These are phyloP conservation scores for Epichloe gansuensis DNA, from an alignment of 2,329 filamentous ascomycete species.

Conservation along the genomic window DNA sequence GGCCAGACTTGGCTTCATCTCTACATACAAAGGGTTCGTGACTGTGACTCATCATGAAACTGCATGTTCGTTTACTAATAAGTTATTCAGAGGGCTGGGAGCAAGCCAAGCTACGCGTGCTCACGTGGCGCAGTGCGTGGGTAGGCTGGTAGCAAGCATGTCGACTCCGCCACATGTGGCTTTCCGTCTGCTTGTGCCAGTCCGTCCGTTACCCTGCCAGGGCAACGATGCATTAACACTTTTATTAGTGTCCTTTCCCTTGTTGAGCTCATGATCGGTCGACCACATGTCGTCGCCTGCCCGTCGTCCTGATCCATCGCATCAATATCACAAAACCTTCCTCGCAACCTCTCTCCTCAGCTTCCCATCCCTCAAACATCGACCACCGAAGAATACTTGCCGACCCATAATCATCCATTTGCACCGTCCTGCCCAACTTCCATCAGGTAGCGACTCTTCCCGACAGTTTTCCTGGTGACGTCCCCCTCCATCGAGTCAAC, in stretches of 20 bases:
- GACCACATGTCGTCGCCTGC: conserved; percentile 17
- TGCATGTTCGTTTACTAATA: too few relatives aligned
- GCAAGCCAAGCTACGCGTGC: not conserved
- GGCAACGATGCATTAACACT: conserved; percentile 9
- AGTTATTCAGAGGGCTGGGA: too few relatives aligned
- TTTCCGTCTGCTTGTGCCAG: not conserved
- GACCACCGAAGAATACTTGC: not conserved
- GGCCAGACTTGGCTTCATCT: too few relatives aligned
- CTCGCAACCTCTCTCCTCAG: conserved; percentile 1
- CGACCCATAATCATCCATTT: not conserved
- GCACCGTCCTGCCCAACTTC: not conserved
- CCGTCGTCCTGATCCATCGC: conserved; percentile 19
- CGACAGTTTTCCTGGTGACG: conserved; percentile 1
- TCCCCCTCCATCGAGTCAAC: conserved; percentile 2
- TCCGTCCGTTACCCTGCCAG: conserved; percentile 7
- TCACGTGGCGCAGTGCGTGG: not conserved
- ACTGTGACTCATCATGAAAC: too few relatives aligned
- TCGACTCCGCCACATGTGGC: conserved; percentile 14
- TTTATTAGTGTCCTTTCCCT: conserved; percentile 11
- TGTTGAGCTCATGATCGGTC: conserved; percentile 19
- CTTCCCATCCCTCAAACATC: not conserved
- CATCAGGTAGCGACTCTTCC: not conserved
- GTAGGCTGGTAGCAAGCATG: not conserved
- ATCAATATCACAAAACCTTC: conserved; percentile 7
- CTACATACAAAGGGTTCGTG: too few relatives aligned